These are phyloP conservation scores for Arabis alpina DNA, from an alignment of 345 rosid species.

Conservation along the genomic window DNA sequence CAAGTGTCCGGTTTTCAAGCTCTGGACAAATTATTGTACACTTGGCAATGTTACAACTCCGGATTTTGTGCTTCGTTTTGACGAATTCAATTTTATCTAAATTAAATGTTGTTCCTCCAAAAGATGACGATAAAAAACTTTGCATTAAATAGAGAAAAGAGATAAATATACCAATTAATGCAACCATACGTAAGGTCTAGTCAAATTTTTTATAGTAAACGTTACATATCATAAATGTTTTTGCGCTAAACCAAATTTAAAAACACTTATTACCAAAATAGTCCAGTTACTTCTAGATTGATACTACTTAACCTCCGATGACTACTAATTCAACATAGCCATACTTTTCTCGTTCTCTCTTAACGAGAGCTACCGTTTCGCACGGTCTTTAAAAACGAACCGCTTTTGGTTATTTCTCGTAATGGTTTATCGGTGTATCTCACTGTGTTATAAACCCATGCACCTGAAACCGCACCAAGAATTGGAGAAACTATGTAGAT, in stretches of 20 bases:
- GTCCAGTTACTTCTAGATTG: slow-evolving; percentile 14
- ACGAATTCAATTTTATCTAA: not conserved
- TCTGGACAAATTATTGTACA: slow-evolving; percentile 30
- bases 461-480: slow-evolving; percentile 78
- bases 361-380: slow-evolving; percentile 39
- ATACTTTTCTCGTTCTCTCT: not conserved
- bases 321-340: slow-evolving; percentile 6
- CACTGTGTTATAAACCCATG: slow-evolving; percentile 72
- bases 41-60: slow-evolving; percentile 30
- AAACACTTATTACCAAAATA: not conserved
- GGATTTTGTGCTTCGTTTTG: slow-evolving; percentile 14
- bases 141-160: not conserved
- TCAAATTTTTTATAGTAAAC: slow-evolving; percentile 16
- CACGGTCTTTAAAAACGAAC: slow-evolving; percentile 53
- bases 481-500: slow-evolving; percentile 62
- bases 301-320: slow-evolving; percentile 29
- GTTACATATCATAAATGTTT: slow-evolving; percentile 27
- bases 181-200: slow-evolving; percentile 14
- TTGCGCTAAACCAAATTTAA: not conserved
- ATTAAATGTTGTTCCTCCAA: too few species aligned
- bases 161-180: not conserved
- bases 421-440: slow-evolving; percentile 83
- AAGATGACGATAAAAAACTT: not conserved
- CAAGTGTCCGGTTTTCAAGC: slow-evolving; percentile 4
- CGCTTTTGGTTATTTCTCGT: slow-evolving; percentile 62